Evolutionary conservation across 306 rosid genomes (phyloP), one percentile per base, ranked within the genome.

Genomic region (Abrus pulchellus): DNA sequence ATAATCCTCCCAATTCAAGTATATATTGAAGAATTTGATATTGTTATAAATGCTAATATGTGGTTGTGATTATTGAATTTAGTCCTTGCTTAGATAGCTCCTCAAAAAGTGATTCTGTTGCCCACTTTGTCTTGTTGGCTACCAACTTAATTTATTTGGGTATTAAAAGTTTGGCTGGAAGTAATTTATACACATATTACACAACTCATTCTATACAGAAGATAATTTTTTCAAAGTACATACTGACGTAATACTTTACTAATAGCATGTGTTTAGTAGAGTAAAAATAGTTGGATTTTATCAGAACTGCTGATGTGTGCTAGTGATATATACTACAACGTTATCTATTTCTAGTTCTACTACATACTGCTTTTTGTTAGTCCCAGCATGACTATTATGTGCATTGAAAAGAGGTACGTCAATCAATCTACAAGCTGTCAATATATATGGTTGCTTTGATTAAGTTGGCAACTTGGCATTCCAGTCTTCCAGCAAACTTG

Each of bases 1-100:
- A 44, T 71, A 27, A 75, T n/a, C 34, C 30, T 79, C 69, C 54
- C 30, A 9, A 45, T 34, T 71, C n/a, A 48, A 68, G 52, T 80
- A 40, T 57, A 48, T 3, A 12, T 29, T 80, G 47, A 70, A 57
- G 65, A 73, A 44, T 73, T 69, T 61, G 62, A 61, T 80, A 45
- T 50, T 44, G 50, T 71, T 50, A 71, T 66, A 30, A 76, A 75
- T 82, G 62, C 65, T 12, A 32, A 68, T 41, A 36, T 59, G 45
- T 52, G 50, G 50, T 78, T 10, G n/a, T 65, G 60, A 67, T 38
- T 61, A 7, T 73, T 72, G 82, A 82, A 72, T 68, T 54, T 70
- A 68, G 54, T 75, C 60, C 59, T 59, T 48, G 33, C 30, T 60
- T 68, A 2, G 60, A 38, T 57, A 50, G 34, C 76, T 75, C 55